Evolutionary conservation across 768 basidiomycete species (phyloP).

Genomic region (Butyriboletus loyo): DNA sequence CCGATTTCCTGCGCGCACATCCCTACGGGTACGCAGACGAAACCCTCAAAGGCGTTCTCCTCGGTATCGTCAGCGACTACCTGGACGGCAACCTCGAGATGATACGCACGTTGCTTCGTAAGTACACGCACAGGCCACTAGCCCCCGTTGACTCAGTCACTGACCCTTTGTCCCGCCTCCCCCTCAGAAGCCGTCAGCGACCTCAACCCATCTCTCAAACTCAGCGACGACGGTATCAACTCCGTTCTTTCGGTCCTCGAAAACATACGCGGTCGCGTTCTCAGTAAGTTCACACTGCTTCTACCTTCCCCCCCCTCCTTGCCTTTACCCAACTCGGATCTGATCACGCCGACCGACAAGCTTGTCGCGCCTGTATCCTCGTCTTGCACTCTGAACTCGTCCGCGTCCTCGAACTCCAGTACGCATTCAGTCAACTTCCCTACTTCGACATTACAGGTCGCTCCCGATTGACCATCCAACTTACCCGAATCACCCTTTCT

Average conservation of each 20-base stretch:
- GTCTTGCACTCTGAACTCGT: conserved; percentile 69
- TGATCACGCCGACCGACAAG: conserved; percentile 32
- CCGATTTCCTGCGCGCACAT: conserved; percentile 52
- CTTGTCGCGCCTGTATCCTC: conserved; percentile 73
- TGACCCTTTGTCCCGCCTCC: background rate
- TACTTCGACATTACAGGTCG: conserved; percentile 78
- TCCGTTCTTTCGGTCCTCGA: conserved; percentile 69
- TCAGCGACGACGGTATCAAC: conserved; percentile 78
- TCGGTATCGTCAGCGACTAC: conserved; percentile 77
- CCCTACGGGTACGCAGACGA: conserved; percentile 66
- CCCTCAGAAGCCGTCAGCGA: conserved; percentile 68
- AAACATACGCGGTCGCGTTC: conserved; percentile 67
- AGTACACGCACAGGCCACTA: conserved; percentile 22
- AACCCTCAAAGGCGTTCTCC: conserved; percentile 70
- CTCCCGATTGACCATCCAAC: conserved; percentile 69
- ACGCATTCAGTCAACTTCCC: conserved; percentile 67
- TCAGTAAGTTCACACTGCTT: conserved; percentile 45
- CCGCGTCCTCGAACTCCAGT: conserved; percentile 81
- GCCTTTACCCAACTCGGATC: background rate
- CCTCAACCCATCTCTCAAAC: conserved; percentile 70
- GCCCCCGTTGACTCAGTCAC: background rate
- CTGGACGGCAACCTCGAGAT: conserved; percentile 86
- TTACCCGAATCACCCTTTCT: conserved; percentile 72
- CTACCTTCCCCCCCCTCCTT: background rate
- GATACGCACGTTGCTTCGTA: conserved; percentile 71